These are phyloP conservation scores for Botrytis medusae DNA, from an alignment of 2,329 filamentous ascomycete genomes.

Conservation along the genomic window DNA sequence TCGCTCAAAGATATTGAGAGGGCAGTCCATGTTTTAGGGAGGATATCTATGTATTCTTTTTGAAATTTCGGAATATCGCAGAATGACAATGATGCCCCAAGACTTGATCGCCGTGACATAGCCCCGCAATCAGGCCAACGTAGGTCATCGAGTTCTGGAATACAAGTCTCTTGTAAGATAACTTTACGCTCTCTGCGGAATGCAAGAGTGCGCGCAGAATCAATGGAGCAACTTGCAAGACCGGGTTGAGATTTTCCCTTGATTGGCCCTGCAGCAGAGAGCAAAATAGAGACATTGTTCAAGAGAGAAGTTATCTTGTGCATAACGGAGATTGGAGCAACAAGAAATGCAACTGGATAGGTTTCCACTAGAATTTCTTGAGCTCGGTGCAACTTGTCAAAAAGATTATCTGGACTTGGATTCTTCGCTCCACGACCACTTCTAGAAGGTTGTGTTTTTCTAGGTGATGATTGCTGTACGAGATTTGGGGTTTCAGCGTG, in stretches of 20 bases:
- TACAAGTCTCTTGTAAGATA: constrained; percentile 40
- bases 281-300: constrained; percentile 63
- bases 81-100: constrained; percentile 43
- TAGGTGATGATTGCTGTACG: constrained; percentile 30
- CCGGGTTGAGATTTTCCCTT: constrained; percentile 52
- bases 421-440: constrained; percentile 27
- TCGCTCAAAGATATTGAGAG: constrained; percentile 84
- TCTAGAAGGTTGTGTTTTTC: constrained; percentile 28
- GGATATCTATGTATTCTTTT: constrained; percentile 77
- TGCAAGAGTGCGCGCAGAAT: constrained; percentile 68
- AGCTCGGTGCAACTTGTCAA: constrained; percentile 55
- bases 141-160: constrained; percentile 37
- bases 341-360: constrained; percentile 49
- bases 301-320: constrained; percentile 63
- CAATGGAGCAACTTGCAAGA: constrained; percentile 63
- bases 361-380: constrained; percentile 65
- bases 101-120: constrained; percentile 46
- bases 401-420: constrained; percentile 41
- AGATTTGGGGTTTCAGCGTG: constrained; percentile 31
- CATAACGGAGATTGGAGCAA: constrained; percentile 56
- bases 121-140: constrained; percentile 41
- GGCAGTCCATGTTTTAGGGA: constrained; percentile 80
- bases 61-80: constrained; percentile 66
- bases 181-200: constrained; percentile 64
- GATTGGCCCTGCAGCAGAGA: constrained; percentile 59